Percentiles rank a stretch among this genome's conserved stretches.
Conservation (phyloP, 805 yeast species). For the Candida saitoana region DNA sequence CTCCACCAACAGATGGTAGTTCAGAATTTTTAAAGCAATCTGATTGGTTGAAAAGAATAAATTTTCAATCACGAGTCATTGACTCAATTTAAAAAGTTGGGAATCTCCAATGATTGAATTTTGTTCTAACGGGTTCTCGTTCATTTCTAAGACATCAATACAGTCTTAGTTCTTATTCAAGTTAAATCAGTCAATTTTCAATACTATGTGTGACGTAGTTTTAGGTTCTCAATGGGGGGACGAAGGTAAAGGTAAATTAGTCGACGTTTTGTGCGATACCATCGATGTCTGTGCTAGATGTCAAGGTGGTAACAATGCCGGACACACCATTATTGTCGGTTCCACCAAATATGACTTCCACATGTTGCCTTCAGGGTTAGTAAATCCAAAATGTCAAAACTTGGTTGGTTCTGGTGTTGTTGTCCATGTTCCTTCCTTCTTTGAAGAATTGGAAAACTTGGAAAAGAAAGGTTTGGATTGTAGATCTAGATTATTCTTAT, state of each 20-base stretch:
- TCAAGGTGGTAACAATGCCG: slow-evolving; percentile 99
- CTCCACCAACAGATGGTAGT: no score
- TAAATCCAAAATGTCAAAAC: slow-evolving; percentile 86
- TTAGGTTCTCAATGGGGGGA: slow-evolving; percentile 99
- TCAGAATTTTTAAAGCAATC: not conserved
- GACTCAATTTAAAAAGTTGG: not conserved
- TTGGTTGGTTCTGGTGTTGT: slow-evolving; percentile 96
- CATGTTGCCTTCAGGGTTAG: slow-evolving; percentile 97
- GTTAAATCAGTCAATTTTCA: not conserved
- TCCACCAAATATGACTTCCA: slow-evolving; percentile 93
- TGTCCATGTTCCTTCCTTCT: slow-evolving; percentile 89
- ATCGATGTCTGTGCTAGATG: slow-evolving; percentile 97
- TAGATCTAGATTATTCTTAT: slow-evolving; percentile 73
- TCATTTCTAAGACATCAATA: slow-evolving; percentile 8
- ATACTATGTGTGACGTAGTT: slow-evolving; percentile 78
- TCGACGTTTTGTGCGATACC: slow-evolving; percentile 89
- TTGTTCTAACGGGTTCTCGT: slow-evolving; percentile 17
- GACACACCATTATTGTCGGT: slow-evolving; percentile 94
- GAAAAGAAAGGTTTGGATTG: slow-evolving; percentile 79
- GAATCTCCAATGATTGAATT: not conserved
- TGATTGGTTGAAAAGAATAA: not conserved
- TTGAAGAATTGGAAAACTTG: slow-evolving; percentile 76
- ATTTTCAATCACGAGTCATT: not conserved
- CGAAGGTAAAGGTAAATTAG: slow-evolving; percentile 98
- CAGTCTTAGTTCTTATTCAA: slow-evolving; percentile 9